These are phyloP conservation scores for Fusarium devonianum DNA, from an alignment of 2,329 filamentous ascomycete species.

Conservation along the genomic window DNA sequence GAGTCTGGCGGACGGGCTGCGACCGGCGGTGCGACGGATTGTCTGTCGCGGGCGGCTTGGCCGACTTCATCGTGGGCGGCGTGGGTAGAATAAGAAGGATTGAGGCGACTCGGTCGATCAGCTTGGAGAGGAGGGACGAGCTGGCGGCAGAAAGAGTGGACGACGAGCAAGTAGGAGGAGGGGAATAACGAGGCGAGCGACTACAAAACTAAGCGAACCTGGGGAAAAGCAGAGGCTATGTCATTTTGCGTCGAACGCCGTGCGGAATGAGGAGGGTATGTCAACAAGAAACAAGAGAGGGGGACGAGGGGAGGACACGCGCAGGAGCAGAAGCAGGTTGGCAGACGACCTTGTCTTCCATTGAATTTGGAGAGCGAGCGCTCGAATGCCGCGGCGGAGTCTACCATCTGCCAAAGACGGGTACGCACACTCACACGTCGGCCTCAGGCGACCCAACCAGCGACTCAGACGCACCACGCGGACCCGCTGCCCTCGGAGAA, in stretches of 20 bases:
- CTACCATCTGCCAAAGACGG: neutral
- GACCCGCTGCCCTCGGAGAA: constrained; percentile 33
- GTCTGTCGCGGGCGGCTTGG: constrained; percentile 55
- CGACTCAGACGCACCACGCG: constrained; percentile 14
- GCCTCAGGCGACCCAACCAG: constrained; percentile 27
- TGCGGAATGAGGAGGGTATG: constrained; percentile 25
- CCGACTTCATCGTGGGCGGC: constrained; percentile 61
- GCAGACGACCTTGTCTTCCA: constrained; percentile 30
- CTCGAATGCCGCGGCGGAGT: constrained; percentile 31
- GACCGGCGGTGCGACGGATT: constrained; percentile 63
- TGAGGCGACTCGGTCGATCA: constrained; percentile 32
- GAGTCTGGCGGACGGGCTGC: constrained; percentile 70
- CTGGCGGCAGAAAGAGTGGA: constrained; percentile 27
- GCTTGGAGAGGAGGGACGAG: constrained; percentile 33
- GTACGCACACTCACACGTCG: constrained; percentile 7
- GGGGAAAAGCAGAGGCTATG: constrained; percentile 32
- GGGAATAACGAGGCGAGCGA: constrained; percentile 25
- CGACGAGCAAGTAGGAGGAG: constrained; percentile 19
- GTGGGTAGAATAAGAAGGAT: constrained; percentile 39
- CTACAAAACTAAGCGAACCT: constrained; percentile 32
- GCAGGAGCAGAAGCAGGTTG: constrained; percentile 35
- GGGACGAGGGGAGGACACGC: constrained; percentile 37
- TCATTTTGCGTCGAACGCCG: constrained; percentile 36
- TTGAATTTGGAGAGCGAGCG: constrained; percentile 39
- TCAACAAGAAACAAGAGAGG: constrained; percentile 30